A percentile compares a stretch with the other conserved stretches of the same genome.
phyloP scores from a whole-genome alignment of 2,329 filamentous ascomycete genomes.

The Pyrenophora tritici-repentis region DNA sequence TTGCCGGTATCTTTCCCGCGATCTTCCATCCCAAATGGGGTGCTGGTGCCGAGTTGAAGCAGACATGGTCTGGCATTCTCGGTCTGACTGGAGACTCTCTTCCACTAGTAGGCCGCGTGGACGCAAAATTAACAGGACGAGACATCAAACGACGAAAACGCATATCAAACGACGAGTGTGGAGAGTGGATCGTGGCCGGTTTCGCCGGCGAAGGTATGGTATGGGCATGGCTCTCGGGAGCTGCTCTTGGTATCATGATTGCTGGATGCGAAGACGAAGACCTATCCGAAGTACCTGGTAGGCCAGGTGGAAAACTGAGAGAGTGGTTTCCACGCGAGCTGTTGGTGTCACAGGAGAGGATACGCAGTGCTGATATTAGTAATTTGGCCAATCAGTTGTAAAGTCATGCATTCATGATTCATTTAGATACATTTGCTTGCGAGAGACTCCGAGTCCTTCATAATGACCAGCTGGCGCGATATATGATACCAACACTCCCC shows the following conservation, averaged over 20 bases:
- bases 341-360: not conserved
- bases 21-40: conserved; percentile 18
- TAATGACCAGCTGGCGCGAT: too few species aligned
- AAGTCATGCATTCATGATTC: too few species aligned
- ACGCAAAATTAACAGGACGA: conserved; percentile 30
- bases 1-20: conserved; percentile 15
- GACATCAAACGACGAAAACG: not conserved
- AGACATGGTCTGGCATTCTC: conserved; percentile 58
- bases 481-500: too few species aligned
- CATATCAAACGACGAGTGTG: conserved; percentile 30
- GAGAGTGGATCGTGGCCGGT: conserved; percentile 36
- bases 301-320: conserved; percentile 6
- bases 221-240: conserved; percentile 22
- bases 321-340: conserved; percentile 9
- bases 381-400: not conserved
- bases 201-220: conserved; percentile 24
- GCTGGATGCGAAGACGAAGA: conserved; percentile 13
- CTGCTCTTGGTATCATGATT: conserved; percentile 23
- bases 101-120: conserved; percentile 58
- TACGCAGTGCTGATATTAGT: not conserved
- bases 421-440: too few species aligned
- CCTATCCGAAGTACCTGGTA: not conserved
- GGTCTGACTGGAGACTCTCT: conserved; percentile 55
- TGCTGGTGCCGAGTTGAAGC: conserved; percentile 36
- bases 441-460: too few species aligned